phyloP scores from a whole-genome alignment of 129 eudicot species.

The Solidago caesia region DNA sequence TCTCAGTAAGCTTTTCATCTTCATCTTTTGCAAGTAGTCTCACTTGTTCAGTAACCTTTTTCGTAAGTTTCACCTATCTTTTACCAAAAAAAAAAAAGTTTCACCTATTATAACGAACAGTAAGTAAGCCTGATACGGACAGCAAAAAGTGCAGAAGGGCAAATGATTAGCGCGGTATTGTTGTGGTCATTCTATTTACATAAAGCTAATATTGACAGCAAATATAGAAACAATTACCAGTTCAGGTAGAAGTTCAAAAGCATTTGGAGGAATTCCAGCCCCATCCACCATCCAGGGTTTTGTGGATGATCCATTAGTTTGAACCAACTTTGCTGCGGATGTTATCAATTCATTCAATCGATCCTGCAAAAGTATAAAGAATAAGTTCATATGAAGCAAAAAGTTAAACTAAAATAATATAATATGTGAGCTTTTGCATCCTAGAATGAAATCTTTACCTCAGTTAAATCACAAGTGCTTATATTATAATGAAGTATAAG shows the following conservation, averaged over 20 bases:
- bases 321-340: constrained; percentile 50
- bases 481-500: constrained; percentile 16
- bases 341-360: constrained; percentile 78
- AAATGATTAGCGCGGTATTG: no score
- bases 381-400: background rate
- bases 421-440: constrained; percentile 19
- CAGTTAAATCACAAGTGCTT: constrained; percentile 1
- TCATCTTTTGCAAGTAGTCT: no score
- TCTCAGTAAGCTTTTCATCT: no score
- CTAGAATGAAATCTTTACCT: constrained; percentile 9
- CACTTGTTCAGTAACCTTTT: no score
- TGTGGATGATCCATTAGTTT: constrained; percentile 43
- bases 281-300: constrained; percentile 96
- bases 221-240: constrained; percentile 52
- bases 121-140: constrained; percentile 15
- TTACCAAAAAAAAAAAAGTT: no score
- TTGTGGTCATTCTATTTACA: constrained; percentile 1
- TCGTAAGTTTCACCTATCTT: no score
- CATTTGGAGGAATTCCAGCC: constrained; percentile 86
- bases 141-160: constrained; percentile 13
- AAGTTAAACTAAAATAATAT: constrained; percentile 3
- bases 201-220: background rate
- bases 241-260: constrained; percentile 79
- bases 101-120: background rate
- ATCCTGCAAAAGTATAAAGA: constrained; percentile 48